phyloP scores from a whole-genome alignment of 257 asterid genomes.

The Henckelia pumila region DNA sequence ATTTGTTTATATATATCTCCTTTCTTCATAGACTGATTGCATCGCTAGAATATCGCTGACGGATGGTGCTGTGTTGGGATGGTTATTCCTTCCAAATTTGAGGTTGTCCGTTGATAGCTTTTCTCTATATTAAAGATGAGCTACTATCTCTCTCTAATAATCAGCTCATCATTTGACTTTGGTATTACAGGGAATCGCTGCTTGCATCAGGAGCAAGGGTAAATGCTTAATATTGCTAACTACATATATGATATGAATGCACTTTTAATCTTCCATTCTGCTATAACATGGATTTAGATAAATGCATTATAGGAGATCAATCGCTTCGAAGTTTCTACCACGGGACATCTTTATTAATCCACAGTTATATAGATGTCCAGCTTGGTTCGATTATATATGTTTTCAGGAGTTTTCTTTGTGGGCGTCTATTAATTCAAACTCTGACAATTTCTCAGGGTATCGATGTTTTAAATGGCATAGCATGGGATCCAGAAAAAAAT shows the following conservation, averaged over 20 bases:
- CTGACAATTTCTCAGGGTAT: constrained; percentile 51
- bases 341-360: no score
- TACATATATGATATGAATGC: neutral
- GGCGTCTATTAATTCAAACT: no score
- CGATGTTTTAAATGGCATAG: constrained; percentile 91
- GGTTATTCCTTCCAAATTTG: constrained; percentile 76
- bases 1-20: neutral
- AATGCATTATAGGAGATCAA: neutral
- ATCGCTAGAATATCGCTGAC: constrained; percentile 75
- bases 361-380: neutral
- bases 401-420: neutral
- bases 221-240: constrained; percentile 4
- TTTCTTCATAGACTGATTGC: constrained; percentile 79
- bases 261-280: neutral
- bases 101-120: constrained; percentile 41
- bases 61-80: constrained; percentile 65
- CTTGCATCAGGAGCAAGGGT: constrained; percentile 53
- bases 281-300: neutral
- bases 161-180: constrained; percentile 17
- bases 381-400: neutral
- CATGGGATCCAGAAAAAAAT: constrained; percentile 66
- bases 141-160: constrained; percentile 2
- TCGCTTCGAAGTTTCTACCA: no score
- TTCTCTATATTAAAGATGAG: constrained; percentile 1
- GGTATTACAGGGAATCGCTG: constrained; percentile 49